Evolutionary conservation across 148 eudicot genomes (phyloP).

Genomic region (Polygonum maritimum): DNA sequence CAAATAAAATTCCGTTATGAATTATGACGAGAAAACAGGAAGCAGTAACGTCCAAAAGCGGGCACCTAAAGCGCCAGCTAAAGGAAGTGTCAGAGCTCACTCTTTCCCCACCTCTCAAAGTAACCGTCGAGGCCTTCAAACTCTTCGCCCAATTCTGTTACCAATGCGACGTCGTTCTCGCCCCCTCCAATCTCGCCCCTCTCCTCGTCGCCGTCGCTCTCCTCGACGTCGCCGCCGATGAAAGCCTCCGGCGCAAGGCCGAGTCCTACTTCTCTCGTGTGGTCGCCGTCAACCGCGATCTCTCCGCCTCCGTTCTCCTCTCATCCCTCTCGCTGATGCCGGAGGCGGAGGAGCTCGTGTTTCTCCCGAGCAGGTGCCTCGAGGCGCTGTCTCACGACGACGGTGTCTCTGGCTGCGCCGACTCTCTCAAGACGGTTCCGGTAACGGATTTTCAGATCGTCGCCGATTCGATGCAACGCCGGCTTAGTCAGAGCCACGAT

Average conservation of each 20-base stretch:
- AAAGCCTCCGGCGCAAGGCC: conserved; percentile 32
- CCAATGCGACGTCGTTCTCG: conserved; percentile 30
- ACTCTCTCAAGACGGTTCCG: conserved; percentile 28
- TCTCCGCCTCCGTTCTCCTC: conserved; percentile 29
- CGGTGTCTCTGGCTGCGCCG: conserved; percentile 33
- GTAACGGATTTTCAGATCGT: conserved; percentile 34
- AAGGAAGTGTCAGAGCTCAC: conserved; percentile 35
- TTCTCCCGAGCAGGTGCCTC: conserved; percentile 50
- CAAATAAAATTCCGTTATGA: neutral
- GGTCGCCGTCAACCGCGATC: conserved; percentile 28
- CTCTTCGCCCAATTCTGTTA: conserved; percentile 60
- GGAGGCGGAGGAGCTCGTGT: conserved; percentile 48
- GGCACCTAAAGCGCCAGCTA: conserved; percentile 54
- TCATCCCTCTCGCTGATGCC: conserved; percentile 50
- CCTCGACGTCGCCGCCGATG: conserved; percentile 36
- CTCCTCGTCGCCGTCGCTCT: conserved; percentile 42
- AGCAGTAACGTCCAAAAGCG: conserved; percentile 36
- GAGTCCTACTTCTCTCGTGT: conserved; percentile 49
- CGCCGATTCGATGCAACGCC: conserved; percentile 33
- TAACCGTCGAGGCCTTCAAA: conserved; percentile 50
- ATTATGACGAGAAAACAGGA: conserved; percentile 25
- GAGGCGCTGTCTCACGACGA: conserved; percentile 31
- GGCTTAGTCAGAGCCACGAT: conserved; percentile 47
- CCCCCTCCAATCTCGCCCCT: conserved; percentile 52
- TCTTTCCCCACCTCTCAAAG: conserved; percentile 58